Evolutionary conservation across 768 basidiomycete genomes (phyloP), one percentile per base, ranked within the genome.

Genomic region (Candolleomyces eurysporus): DNA sequence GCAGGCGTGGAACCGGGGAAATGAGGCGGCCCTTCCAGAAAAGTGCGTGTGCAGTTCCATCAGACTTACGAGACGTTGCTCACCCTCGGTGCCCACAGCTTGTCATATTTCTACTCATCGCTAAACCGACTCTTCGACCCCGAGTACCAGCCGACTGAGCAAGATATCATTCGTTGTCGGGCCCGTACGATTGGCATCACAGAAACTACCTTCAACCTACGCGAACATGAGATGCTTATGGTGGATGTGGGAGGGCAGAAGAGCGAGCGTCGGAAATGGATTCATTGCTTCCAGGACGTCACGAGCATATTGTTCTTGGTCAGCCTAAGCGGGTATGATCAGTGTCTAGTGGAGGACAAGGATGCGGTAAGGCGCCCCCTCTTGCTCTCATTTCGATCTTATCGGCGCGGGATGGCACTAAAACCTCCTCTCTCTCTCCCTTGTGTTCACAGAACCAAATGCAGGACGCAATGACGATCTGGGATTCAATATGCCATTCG

Each of bases 401-500:
- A 36, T 36, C 36, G 36, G 36, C 36, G 36, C 36, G 36, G 36
- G 36, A 19, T 59, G 61, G 30, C 61, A 62, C 63, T 17, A n/a
- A 21, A 51, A 39, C 39, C 30, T 11, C 42, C 39, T 16, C 30
- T 0, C 32, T 6, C 26, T 26, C 30, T 0, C 32, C 7, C n/a
- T n/a, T n/a, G n/a, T n/a, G n/a, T n/a, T n/a, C n/a, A n/a, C 68
- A 95, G 90, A 98, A 98, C 71, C 95, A 96, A 87, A 96, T 98
- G 94, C 92, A 96, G 78, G 95, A 98, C 65, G 93, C 95, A 1
- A 91, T 98, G 88, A 93, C 93, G n/a, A 93, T 98, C 54, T 98
- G 95, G 90, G 95, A 98, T 67, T 94, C 94, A 46, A 96, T 98
- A 82, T 96, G 94, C 76, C 94, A 97, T 72, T 96, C 94, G 10